Percentiles rank a stretch among this genome's conserved stretches.
phyloP scores from a whole-genome alignment of 148 eudicot species.

The Chenopodium album region DNA sequence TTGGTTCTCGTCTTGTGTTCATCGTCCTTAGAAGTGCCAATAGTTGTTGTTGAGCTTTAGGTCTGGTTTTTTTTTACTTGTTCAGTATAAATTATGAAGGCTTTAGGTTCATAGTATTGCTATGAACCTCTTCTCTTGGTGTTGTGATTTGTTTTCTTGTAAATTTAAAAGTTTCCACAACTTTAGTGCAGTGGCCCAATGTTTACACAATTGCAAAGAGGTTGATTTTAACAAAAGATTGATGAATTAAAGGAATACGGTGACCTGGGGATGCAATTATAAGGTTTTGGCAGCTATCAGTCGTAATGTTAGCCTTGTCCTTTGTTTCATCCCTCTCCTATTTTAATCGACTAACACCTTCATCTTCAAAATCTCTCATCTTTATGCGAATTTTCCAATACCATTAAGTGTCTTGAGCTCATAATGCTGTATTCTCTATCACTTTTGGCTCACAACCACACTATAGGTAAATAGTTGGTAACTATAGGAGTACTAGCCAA shows the following conservation, averaged over 20 bases:
- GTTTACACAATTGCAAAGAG: no score
- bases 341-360: neutral
- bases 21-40: neutral
- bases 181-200: no score
- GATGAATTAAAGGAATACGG: no score
- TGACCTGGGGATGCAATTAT: no score
- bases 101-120: neutral
- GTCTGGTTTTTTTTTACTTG: neutral
- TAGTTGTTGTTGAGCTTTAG: neutral
- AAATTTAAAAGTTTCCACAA: no score
- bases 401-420: neutral
- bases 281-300: slow-evolving; percentile 29
- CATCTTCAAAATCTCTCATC: neutral
- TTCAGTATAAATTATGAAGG: neutral
- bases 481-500: neutral
- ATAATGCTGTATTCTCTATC: neutral
- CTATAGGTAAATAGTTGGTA: neutral
- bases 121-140: neutral
- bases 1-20: neutral
- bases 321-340: slow-evolving; percentile 6
- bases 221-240: no score
- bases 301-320: neutral
- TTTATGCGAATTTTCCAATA: neutral
- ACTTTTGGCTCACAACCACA: neutral
- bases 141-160: neutral